phyloP scores from a whole-genome alignment of 2,329 filamentous ascomycete genomes.

The Xylariales sp. region DNA sequence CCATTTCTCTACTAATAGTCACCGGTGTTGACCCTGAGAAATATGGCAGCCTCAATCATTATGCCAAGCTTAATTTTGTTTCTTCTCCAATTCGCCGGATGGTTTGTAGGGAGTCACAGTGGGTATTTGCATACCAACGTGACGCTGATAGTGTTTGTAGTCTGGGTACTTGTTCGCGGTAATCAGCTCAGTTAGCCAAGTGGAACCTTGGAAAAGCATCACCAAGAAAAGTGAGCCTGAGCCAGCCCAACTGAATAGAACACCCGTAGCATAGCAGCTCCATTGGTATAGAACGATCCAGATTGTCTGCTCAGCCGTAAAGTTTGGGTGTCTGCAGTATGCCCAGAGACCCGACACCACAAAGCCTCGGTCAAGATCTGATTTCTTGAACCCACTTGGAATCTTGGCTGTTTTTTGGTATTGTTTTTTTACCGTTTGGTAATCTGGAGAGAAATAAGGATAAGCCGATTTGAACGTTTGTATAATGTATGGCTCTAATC shows the following conservation, averaged over 20 bases:
- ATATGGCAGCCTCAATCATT: too few relatives aligned
- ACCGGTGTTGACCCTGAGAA: constrained; percentile 21
- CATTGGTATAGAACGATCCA: constrained; percentile 89
- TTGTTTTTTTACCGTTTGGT: constrained; percentile 72
- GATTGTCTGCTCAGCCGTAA: constrained; percentile 83
- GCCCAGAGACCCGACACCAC: constrained; percentile 79
- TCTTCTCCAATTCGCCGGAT: constrained; percentile 45
- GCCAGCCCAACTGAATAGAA: constrained; percentile 73
- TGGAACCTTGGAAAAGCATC: constrained; percentile 83
- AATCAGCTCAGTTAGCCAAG: constrained; percentile 79
- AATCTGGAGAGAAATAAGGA: constrained; percentile 47
- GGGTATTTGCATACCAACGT: constrained; percentile 82
- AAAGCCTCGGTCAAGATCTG: constrained; percentile 87
- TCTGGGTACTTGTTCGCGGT: constrained; percentile 81
- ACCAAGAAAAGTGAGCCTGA: constrained; percentile 67
- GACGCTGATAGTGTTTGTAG: constrained; percentile 77
- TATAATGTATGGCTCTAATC: constrained; percentile 19
- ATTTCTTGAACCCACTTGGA: constrained; percentile 58
- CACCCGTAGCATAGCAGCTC: constrained; percentile 70
- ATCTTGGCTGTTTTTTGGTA: constrained; percentile 73
- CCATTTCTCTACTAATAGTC: constrained; percentile 24
- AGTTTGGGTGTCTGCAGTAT: constrained; percentile 90
- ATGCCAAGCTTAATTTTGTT: too few relatives aligned
- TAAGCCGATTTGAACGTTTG: too few relatives aligned
- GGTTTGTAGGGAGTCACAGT: constrained; percentile 41